phyloP scores from a whole-genome alignment of 805 yeast species.

The Wickerhamomyces tratensis region DNA sequence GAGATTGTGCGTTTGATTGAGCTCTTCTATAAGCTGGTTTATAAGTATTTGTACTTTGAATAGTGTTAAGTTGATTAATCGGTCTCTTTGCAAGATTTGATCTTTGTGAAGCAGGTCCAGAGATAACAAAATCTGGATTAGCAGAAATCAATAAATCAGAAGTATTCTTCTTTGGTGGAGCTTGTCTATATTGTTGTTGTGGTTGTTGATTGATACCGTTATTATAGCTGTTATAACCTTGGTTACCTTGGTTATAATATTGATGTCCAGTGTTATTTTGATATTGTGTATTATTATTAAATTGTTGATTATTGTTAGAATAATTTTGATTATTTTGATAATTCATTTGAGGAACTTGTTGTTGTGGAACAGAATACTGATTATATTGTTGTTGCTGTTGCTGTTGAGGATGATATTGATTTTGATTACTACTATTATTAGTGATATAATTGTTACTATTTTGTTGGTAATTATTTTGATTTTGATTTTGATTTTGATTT shows the following conservation, averaged over 20 bases:
- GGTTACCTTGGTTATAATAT: conserved; percentile 6
- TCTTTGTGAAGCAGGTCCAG: conserved; percentile 14
- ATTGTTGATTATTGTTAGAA: too few relatives aligned
- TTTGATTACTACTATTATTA: conserved; percentile 6
- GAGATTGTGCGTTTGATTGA: conserved; percentile 15
- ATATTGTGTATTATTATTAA: too few relatives aligned
- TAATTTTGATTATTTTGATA: too few relatives aligned
- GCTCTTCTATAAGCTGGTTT: conserved; percentile 31
- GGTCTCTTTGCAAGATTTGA: conserved; percentile 2
- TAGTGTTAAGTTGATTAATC: conserved; percentile 4
- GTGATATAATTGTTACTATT: conserved; percentile 4
- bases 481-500: background rate
- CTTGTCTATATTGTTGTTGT: conserved; percentile 17
- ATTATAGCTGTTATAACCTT: background rate
- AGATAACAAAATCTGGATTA: conserved; percentile 36
- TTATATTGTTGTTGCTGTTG: conserved; percentile 14
- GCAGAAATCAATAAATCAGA: conserved; percentile 34
- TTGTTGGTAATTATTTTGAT: background rate
- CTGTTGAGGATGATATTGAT: conserved; percentile 14
- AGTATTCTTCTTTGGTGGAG: conserved; percentile 9
- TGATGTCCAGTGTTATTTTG: too few relatives aligned
- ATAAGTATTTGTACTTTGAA: conserved; percentile 13
- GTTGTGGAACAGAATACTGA: background rate
- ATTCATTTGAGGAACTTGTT: too few relatives aligned
- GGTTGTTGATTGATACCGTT: conserved; percentile 15